phyloP scores from a whole-genome alignment of 441 rosid genomes.

The Bocquillonia castaneifolia region DNA sequence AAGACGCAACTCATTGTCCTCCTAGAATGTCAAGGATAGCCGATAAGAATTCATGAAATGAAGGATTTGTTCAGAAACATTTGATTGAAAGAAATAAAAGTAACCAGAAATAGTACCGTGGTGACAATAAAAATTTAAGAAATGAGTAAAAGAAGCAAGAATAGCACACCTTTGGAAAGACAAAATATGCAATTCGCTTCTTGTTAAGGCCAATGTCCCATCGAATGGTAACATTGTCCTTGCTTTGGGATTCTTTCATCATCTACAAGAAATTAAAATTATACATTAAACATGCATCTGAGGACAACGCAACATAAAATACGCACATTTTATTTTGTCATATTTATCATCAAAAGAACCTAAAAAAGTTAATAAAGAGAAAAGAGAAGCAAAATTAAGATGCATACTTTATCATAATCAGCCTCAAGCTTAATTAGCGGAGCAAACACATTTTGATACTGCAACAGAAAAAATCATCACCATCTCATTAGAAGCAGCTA shows the following conservation, averaged over 20 bases:
- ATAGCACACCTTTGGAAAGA: constrained; percentile 81
- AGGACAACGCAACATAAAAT: neutral
- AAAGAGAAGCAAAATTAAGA: constrained; percentile 10
- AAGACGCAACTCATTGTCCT: constrained; percentile 93
- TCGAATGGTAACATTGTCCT: constrained; percentile 88
- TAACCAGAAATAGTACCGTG: neutral
- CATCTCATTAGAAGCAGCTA: constrained; percentile 20
- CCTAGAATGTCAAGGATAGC: constrained; percentile 43
- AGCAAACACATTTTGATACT: constrained; percentile 99
- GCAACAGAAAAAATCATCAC: constrained; percentile 32
- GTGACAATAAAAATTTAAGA: neutral
- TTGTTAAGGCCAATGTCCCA: constrained; percentile 99
- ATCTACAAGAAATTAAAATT: constrained; percentile 42
- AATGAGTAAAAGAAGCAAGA: constrained; percentile 3
- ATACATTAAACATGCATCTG: constrained; percentile 14
- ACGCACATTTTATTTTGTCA: neutral
- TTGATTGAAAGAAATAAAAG: constrained; percentile 1
- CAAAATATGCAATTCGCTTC: constrained; percentile 90
- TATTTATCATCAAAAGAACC: neutral
- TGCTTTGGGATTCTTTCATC: constrained; percentile 99
- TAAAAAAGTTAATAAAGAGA: neutral
- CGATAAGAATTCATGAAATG: constrained; percentile 16
- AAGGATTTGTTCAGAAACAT: constrained; percentile 1
- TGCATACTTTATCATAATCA: constrained; percentile 90
- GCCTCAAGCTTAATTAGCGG: constrained; percentile 99